Base-by-base conservation (phyloP, 2,329 filamentous ascomycete species). In the Paraphoma sp. region DNA sequence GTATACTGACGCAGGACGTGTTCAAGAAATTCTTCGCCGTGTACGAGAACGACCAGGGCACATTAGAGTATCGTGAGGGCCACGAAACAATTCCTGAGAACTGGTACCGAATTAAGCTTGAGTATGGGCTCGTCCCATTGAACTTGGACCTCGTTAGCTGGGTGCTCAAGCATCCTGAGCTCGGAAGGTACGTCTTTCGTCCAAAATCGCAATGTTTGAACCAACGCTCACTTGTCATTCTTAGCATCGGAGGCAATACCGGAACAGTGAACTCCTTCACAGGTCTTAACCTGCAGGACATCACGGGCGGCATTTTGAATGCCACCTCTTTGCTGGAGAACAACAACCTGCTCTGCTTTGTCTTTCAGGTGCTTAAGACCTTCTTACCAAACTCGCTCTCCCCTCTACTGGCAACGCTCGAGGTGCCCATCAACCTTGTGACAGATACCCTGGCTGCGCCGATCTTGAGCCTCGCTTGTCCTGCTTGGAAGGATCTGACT, bases 61-160 rank as follows among this genome's bases (percentile, higher is more conserved):
- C 40, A 5, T 80, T 83, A 2, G 64, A 59, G 46, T 68, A 68
- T 60, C 78, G 77, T 8, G 64, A 76, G 23, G 83, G 83, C n/a
- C 79, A 79, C 63, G 82, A 85, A 61, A 75, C 78, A 3, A 83
- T 85, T 42, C 83, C 83, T 0, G 75, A 79, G 23, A 84, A 85
- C 69, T 85, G 82, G 80, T 85, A 81, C 68, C 77, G 78, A 41
- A 74, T 65, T 5, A 69, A 73, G 0, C 65, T 76, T 0, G 81
- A 83, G 47, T 85, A 83, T 54, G 78, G 79, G n/a, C 71, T 83
- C 7, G 63, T 82, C 6, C 71, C 51, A 17, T 54, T 68, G 14
- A 68, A 68, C 43, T 17, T 68, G 30, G 66, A 69, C 31, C 38
- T 63, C 18, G 40, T 68, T 5, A 30, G 38, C 9, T 66, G 64